Base-by-base conservation (phyloP, 1,139 yeast genomes). In the Hemisphaericaspora lyxosophila region DNA sequence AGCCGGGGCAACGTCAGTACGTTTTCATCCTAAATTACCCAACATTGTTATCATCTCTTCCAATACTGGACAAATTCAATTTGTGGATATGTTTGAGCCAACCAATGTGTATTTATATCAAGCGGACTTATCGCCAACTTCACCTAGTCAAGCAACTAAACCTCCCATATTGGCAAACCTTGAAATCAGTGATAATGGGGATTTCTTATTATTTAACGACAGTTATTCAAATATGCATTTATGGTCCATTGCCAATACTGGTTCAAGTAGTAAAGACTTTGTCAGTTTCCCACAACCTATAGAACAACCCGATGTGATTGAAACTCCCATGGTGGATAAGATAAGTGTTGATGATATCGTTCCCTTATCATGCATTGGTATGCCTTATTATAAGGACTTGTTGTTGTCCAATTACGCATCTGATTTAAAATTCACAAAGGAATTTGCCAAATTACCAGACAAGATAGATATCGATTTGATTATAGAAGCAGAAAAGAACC, bases 11-110 rank as follows among this genome's bases (percentile, higher is more conserved):
- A 75, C 87, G 5, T 85, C 78, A 55, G 94, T 85, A 1, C 74
- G 85, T 36, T 73, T 90, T 46, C 97, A 90, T 60, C 97, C 97
- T 4, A 85, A 85, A 45, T 61, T 89, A 41, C 85, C 97, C 9
- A 85, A 88, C 30, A 80, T 86, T 35, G 77, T 89, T 31, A 61
- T 89, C 8, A 80, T 87, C 14, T 84, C 88, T 0, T 85, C 96
- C 0, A 73, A 73, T 14, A 60, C 77, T 20, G 98, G 98, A 7
- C 94, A 87, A 46, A 65, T 94, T 42, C 96, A 89, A 52, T 82
- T 89, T 50, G 76, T 88, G 17, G 97, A 92, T 57, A 75, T 86
- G 49, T 80, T 79, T 43, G 89, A 88, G 57, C 95, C 92, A 17
- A 70, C 85, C 7, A 77, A 74, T 39, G 77, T 82, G 32, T 75